Evolutionary conservation across 352 stramenopile genomes (phyloP).

Genomic region (Globisporangium acanthophoron): DNA sequence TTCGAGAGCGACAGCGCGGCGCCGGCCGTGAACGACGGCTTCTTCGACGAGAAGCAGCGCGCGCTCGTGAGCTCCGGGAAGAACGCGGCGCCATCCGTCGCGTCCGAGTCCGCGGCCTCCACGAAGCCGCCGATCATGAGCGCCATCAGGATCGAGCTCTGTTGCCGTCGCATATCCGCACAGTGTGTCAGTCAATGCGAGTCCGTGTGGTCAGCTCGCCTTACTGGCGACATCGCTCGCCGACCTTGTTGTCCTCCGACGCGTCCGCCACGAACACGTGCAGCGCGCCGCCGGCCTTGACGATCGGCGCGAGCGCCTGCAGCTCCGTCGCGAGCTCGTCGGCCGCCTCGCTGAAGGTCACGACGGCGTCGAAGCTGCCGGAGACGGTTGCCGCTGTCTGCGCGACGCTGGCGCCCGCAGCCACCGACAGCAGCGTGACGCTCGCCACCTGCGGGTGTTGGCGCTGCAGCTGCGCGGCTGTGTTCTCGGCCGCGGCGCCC

Average conservation of each 20-base stretch:
- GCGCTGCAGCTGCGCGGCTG: conserved; percentile 40
- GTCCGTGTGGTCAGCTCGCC: neutral
- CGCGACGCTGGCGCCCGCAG: conserved; percentile 29
- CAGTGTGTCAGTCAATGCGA: neutral
- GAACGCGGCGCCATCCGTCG: conserved; percentile 24
- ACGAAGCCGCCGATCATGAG: conserved; percentile 78
- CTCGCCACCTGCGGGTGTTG: conserved; percentile 30
- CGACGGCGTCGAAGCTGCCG: conserved; percentile 38
- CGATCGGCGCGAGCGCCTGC: conserved; percentile 31
- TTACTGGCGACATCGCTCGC: neutral
- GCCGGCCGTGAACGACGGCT: conserved; percentile 48
- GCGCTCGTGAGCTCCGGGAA: conserved; percentile 37
- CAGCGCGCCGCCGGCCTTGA: conserved; percentile 48
- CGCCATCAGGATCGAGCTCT: conserved; percentile 69
- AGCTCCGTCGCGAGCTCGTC: conserved; percentile 39
- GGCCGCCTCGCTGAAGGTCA: conserved; percentile 52
- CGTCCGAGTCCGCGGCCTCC: conserved; percentile 32
- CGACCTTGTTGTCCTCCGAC: conserved; percentile 52
- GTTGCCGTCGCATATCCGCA: neutral
- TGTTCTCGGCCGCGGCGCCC: conserved; percentile 11
- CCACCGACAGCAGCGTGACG: conserved; percentile 39
- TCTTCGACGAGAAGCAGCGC: conserved; percentile 54
- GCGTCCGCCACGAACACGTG: conserved; percentile 51
- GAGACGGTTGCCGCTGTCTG: conserved; percentile 27
- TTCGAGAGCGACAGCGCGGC: conserved; percentile 50